Evolutionary conservation across 2,329 filamentous ascomycete species (phyloP).

Genomic region (Penicillium vulpinum): DNA sequence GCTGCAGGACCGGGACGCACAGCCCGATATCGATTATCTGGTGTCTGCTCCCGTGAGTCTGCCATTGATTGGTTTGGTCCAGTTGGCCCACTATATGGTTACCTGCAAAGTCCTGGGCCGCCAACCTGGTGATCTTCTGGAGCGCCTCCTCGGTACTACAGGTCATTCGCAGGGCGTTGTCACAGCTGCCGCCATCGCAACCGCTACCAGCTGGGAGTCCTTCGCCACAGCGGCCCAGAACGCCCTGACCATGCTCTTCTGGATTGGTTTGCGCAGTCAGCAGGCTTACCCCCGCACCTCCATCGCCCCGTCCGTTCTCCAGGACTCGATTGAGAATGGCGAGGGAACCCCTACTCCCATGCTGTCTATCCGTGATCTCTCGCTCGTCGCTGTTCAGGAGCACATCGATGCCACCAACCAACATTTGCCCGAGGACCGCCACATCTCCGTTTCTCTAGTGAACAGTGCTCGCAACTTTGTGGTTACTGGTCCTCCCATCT

Average conservation of each 20-base stretch:
- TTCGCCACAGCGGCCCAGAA: constrained; percentile 78
- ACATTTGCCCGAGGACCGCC: constrained; percentile 86
- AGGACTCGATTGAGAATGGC: constrained; percentile 89
- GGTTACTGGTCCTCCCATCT: constrained; percentile 92
- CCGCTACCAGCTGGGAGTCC: constrained; percentile 88
- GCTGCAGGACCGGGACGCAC: constrained; percentile 84
- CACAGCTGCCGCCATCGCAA: constrained; percentile 86
- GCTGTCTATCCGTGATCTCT: constrained; percentile 93
- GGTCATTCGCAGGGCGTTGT: constrained; percentile 97
- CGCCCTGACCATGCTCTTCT: constrained; percentile 91
- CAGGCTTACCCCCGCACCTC: constrained; percentile 96
- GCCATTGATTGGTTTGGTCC: constrained; percentile 91
- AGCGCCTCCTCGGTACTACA: constrained; percentile 81
- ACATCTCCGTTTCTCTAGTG: constrained; percentile 91
- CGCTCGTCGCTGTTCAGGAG: constrained; percentile 84
- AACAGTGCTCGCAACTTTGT: constrained; percentile 98
- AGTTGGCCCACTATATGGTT: constrained; percentile 92
- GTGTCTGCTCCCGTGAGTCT: constrained; percentile 94
- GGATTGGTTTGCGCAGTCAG: constrained; percentile 96
- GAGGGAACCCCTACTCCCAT: constrained; percentile 97
- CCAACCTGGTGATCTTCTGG: constrained; percentile 82
- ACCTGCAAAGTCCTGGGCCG: constrained; percentile 89
- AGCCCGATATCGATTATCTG: constrained; percentile 90
- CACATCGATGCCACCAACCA: constrained; percentile 97
- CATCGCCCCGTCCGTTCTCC: constrained; percentile 82